Evolutionary conservation across 768 basidiomycete species (phyloP), one percentile per base, ranked within the genome.

Genomic region (Boletales sp.): DNA sequence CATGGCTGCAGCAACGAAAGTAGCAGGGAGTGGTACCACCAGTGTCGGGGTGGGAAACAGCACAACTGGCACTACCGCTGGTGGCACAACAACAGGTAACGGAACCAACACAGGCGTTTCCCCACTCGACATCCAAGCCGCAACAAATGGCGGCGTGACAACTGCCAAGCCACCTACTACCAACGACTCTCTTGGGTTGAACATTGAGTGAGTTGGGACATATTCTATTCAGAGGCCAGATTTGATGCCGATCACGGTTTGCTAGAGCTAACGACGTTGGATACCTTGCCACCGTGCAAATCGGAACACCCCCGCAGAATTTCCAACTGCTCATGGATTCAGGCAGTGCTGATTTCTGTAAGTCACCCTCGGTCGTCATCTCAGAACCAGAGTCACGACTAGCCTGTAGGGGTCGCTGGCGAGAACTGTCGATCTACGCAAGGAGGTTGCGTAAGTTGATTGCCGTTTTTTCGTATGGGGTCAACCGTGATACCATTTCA

Each of bases 321-420:
- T 86, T 81, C 59, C 61, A 69, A 27, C 63, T 87, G 45, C 71
- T 87, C 17, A 82, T 87, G 80, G 86, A 87, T 64, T 83, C 81
- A 30, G 86, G 86, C 27, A 82, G 80, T 12, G 81, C 84, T 10
- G 86, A 87, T 66, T 65, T 81, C 34, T 86, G 84, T 65, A 35
- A 45, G 62, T 40, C 18, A 1, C n/a, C 24, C 21, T 44, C 14
- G 14, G 4, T 12, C 29, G 7, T 18, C 31, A 36, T 34, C 10
- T 35, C 14, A 34, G 7, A n/a, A n/a, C 8, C 6, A 30, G 35
- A 0, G 8, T 17, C 53, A 13, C 53, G 10, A 37, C 6, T 21
- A 19, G 9, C 5, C n/a, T 3, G 1, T 45, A 66, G 64, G 65
- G 83, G 82, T 84, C 29, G 79, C 80, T 13, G 65, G 74, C 15